Evolutionary conservation across 305 asterid genomes (phyloP).

Genomic region (Rubia tinctorum): DNA sequence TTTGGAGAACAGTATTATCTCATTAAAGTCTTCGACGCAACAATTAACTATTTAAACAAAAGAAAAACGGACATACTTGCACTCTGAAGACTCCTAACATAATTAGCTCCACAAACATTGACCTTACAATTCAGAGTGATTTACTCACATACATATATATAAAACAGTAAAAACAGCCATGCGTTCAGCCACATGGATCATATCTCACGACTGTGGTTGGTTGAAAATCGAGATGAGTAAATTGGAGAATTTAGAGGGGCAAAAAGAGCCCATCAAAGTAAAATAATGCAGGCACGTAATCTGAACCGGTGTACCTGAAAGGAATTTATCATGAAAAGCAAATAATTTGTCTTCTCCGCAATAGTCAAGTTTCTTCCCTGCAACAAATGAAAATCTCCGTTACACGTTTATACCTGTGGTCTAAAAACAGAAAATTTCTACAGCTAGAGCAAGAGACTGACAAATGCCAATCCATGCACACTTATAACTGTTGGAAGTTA

Average conservation of each 20-base stretch:
- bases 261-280: not conserved
- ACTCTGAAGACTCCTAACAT: conserved; percentile 1
- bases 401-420: conserved; percentile 1
- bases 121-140: not conserved
- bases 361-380: conserved; percentile 88
- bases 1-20: not conserved
- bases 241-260: not conserved
- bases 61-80: not conserved
- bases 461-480: not conserved
- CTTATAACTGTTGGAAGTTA: not conserved
- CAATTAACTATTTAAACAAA: not conserved
- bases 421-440: not conserved
- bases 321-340: conserved; percentile 95
- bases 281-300: conserved; percentile 14
- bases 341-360: conserved; percentile 93
- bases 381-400: conserved; percentile 24
- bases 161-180: not conserved
- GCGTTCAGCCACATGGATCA: not conserved
- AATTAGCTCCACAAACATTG: not conserved
- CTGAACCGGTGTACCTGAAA: conserved; percentile 65
- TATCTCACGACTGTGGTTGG: not conserved
- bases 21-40: not conserved
- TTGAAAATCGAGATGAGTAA: not conserved
- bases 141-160: not conserved
- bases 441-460: not conserved